phyloP scores from a whole-genome alignment of 2,329 filamentous ascomycete species.

The Fusarium floridanum region DNA sequence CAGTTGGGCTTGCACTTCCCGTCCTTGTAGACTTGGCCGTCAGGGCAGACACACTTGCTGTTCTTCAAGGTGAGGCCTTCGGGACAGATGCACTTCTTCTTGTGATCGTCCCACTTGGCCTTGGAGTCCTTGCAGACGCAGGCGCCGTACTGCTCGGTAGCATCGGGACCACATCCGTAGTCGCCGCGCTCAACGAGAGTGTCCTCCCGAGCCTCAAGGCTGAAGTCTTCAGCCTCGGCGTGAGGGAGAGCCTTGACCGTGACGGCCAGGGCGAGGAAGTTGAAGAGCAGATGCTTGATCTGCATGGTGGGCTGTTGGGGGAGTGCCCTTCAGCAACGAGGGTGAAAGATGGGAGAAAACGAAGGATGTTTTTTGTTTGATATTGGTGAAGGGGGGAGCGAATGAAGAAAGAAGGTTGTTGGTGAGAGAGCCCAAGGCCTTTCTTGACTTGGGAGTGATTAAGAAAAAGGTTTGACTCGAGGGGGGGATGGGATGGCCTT shows the following conservation, averaged over 20 bases:
- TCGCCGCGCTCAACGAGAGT: slow-evolving; percentile 17
- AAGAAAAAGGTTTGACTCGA: background rate
- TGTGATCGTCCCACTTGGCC: slow-evolving; percentile 3
- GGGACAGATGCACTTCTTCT: slow-evolving; percentile 18
- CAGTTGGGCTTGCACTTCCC: slow-evolving; percentile 22
- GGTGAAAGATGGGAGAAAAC: background rate
- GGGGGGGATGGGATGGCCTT: slow-evolving; percentile 25
- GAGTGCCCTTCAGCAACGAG: slow-evolving; percentile 24
- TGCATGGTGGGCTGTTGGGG: slow-evolving; percentile 35
- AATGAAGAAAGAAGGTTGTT: slow-evolving; percentile 25
- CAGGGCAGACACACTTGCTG: slow-evolving; percentile 33
- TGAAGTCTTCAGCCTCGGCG: slow-evolving; percentile 16
- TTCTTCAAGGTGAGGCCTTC: slow-evolving; percentile 1
- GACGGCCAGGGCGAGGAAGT: slow-evolving; percentile 34
- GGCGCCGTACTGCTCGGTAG: slow-evolving; percentile 21
- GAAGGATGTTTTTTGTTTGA: slow-evolving; percentile 17
- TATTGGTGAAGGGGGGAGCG: slow-evolving; percentile 11
- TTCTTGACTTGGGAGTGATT: slow-evolving; percentile 36
- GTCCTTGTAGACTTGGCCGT: slow-evolving; percentile 15
- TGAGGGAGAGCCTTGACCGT: slow-evolving; percentile 38
- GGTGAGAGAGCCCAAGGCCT: slow-evolving; percentile 29
- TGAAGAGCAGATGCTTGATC: slow-evolving; percentile 38
- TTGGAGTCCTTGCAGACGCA: slow-evolving; percentile 20
- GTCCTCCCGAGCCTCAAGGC: slow-evolving; percentile 34
- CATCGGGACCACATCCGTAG: slow-evolving; percentile 21